Conservation (phyloP, 768 basidiomycete genomes). For the Tulasnella sp. region DNA sequence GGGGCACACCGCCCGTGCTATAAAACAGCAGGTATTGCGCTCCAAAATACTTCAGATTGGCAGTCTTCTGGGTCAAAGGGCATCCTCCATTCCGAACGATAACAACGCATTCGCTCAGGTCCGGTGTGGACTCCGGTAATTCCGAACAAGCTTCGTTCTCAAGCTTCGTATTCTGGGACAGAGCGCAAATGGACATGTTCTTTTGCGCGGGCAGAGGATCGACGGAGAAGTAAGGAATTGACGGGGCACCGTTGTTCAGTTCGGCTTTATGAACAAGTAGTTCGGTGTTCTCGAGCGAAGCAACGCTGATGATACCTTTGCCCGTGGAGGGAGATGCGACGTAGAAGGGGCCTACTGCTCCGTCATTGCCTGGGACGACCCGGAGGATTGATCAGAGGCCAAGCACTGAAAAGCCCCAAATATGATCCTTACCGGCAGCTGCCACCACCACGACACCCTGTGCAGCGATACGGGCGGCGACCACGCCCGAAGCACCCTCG, state of each 20-base stretch:
- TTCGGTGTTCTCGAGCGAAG: slow-evolving; percentile 38
- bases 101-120: slow-evolving; percentile 44
- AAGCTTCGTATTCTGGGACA: slow-evolving; percentile 41
- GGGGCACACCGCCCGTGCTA: slow-evolving; percentile 44
- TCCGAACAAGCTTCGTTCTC: slow-evolving; percentile 44
- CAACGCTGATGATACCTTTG: slow-evolving; percentile 43
- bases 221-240: slow-evolving; percentile 56
- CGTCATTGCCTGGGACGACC: slow-evolving; percentile 40
- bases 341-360: slow-evolving; percentile 45
- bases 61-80: slow-evolving; percentile 50
- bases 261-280: neutral
- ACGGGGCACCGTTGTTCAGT: slow-evolving; percentile 42
- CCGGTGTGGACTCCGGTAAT: slow-evolving; percentile 41
- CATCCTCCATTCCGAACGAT: slow-evolving; percentile 47
- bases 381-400: neutral
- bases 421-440: slow-evolving; percentile 19
- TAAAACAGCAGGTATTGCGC: slow-evolving; percentile 54
- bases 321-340: slow-evolving; percentile 44
- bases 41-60: slow-evolving; percentile 58
- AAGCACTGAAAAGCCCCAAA: neutral
- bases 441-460: slow-evolving; percentile 60
- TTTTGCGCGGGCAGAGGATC: slow-evolving; percentile 41
- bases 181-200: slow-evolving; percentile 44
- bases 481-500: slow-evolving; percentile 43
- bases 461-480: slow-evolving; percentile 59